These are phyloP conservation scores for Vigna hirtella DNA, from an alignment of 306 rosid genomes.

Conservation along the genomic window DNA sequence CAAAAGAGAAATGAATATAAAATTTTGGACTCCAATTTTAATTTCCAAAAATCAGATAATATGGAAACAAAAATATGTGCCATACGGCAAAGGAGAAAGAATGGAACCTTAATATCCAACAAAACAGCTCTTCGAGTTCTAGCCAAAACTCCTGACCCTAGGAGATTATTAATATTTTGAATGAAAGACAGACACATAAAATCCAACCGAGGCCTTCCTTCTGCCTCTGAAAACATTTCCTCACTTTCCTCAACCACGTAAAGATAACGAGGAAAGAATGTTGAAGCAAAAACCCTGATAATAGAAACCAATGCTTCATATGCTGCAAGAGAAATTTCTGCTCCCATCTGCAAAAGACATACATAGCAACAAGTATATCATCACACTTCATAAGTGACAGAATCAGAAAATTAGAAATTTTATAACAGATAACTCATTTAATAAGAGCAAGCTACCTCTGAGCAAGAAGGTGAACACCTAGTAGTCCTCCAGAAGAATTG, in stretches of 20 bases:
- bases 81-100: slow-evolving; percentile 19
- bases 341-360: slow-evolving; percentile 63
- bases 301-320: slow-evolving; percentile 78
- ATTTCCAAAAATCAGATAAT: slow-evolving; percentile 27
- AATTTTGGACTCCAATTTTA: slow-evolving; percentile 18
- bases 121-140: slow-evolving; percentile 88
- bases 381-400: slow-evolving; percentile 34
- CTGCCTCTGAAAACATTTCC: slow-evolving; percentile 44
- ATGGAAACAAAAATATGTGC: slow-evolving; percentile 4
- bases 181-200: slow-evolving; percentile 64
- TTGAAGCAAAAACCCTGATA: slow-evolving; percentile 63
- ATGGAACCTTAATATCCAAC: slow-evolving; percentile 81
- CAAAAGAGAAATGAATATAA: slow-evolving; percentile 15
- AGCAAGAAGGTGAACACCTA: slow-evolving; percentile 59
- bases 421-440: slow-evolving; percentile 35
- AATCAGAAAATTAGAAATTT: slow-evolving; percentile 27
- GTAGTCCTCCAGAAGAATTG: slow-evolving; percentile 73
- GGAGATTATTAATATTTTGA: slow-evolving; percentile 69
- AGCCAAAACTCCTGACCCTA: slow-evolving; percentile 72
- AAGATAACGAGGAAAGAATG: slow-evolving; percentile 57
- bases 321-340: slow-evolving; percentile 88
- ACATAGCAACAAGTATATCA: slow-evolving; percentile 42
- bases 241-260: slow-evolving; percentile 50
- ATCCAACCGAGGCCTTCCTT: slow-evolving; percentile 67
- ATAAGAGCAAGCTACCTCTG: slow-evolving; percentile 69